Percentiles rank a stretch among this genome's conserved stretches.
Evolutionary conservation across 2,329 filamentous ascomycete species (phyloP).

Genomic region (Aureobasidium sp.): DNA sequence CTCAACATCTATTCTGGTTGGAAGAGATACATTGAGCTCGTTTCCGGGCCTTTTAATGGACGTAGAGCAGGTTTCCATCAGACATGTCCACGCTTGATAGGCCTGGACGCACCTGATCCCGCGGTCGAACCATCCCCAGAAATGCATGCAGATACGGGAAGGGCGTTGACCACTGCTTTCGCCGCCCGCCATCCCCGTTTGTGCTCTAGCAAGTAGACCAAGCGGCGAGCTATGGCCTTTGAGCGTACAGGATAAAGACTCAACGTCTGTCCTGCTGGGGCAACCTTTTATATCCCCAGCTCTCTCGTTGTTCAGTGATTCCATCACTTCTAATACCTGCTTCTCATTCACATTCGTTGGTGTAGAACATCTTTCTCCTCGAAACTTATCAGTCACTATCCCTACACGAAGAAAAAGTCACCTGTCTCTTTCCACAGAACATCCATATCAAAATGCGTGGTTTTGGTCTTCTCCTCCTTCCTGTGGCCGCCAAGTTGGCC

Average conservation of each 20-base stretch:
- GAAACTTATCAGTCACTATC: neutral
- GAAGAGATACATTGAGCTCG: neutral
- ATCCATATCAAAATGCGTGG: constrained; percentile 37
- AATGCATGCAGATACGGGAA: constrained; percentile 10
- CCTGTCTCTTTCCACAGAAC: neutral
- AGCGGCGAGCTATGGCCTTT: constrained; percentile 16
- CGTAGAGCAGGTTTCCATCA: neutral
- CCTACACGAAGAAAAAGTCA: neutral
- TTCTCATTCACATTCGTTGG: constrained; percentile 15
- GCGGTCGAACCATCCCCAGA: constrained; percentile 13
- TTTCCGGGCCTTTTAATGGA: constrained; percentile 4
- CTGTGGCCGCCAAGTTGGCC: constrained; percentile 46
- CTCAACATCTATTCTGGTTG: neutral
- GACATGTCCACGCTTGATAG: constrained; percentile 8
- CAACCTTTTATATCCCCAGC: constrained; percentile 5
- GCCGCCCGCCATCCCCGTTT: constrained; percentile 13
- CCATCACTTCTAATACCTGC: constrained; percentile 3
- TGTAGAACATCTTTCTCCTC: constrained; percentile 1
- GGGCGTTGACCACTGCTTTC: constrained; percentile 12
- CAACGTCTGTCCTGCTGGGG: constrained; percentile 11
- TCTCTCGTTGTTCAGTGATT: neutral
- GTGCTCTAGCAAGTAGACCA: constrained; percentile 8
- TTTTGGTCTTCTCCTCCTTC: constrained; percentile 43
- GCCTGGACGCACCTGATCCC: constrained; percentile 7
- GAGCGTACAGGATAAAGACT: constrained; percentile 15